phyloP scores from a whole-genome alignment of 2,329 filamentous ascomycete species.

The Verruconis gallopava region DNA sequence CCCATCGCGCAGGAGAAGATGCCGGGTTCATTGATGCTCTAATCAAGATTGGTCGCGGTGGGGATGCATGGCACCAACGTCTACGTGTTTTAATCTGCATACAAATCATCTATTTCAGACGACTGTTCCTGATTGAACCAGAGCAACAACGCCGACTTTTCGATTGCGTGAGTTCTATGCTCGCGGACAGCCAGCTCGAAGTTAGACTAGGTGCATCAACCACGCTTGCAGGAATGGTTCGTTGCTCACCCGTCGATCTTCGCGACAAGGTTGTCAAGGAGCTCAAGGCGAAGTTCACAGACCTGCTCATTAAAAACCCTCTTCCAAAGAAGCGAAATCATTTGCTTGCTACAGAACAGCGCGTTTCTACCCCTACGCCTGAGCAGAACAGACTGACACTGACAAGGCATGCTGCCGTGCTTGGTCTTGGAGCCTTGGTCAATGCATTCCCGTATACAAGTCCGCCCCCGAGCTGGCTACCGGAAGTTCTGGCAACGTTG shows the following conservation, averaged over 20 bases:
- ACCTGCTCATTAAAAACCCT: conserved; percentile 66
- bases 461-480: conserved; percentile 87
- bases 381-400: conserved; percentile 67
- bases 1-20: conserved; percentile 77
- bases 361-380: conserved; percentile 46
- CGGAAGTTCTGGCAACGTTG: conserved; percentile 74
- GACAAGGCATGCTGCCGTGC: conserved; percentile 74
- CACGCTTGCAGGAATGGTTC: conserved; percentile 93
- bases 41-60: conserved; percentile 74
- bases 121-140: conserved; percentile 71
- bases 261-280: conserved; percentile 64
- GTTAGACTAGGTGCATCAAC: conserved; percentile 86
- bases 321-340: conserved; percentile 57
- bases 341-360: conserved; percentile 1
- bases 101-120: conserved; percentile 95
- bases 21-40: conserved; percentile 71
- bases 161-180: conserved; percentile 88
- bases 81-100: conserved; percentile 93
- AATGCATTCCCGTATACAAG: conserved; percentile 95
- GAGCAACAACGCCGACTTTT: conserved; percentile 71
- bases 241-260: conserved; percentile 73
- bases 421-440: conserved; percentile 80
- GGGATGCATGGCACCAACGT: conserved; percentile 87
- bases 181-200: conserved; percentile 82
- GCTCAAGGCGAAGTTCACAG: conserved; percentile 68